Evolutionary conservation across 495 filamentous ascomycete genomes (phyloP).

Genomic region (Corynascus novoguineensis): DNA sequence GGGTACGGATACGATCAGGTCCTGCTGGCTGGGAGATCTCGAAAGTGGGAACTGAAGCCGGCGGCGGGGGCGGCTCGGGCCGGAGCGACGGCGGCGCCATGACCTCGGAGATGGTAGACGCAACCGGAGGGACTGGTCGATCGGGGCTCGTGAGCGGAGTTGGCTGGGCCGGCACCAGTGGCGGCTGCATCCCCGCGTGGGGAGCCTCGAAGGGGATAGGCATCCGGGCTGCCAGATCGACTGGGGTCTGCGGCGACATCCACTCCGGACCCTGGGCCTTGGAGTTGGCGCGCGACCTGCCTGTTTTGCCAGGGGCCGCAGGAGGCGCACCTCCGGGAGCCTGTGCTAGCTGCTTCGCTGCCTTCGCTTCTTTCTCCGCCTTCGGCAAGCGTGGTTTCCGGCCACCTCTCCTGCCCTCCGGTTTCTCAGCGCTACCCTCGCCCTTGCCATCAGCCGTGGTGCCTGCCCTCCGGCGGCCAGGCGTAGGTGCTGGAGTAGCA

Average conservation of each 20-base stretch:
- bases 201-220: conserved; percentile 36
- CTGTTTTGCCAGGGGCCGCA: conserved; percentile 29
- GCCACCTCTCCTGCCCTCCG: conserved; percentile 40
- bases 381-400: conserved; percentile 43
- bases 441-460: conserved; percentile 32
- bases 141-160: conserved; percentile 36
- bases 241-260: conserved; percentile 30
- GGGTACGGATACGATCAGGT: conserved; percentile 44
- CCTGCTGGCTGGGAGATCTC: conserved; percentile 36
- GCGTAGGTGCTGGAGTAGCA: conserved; percentile 44
- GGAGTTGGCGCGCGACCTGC: conserved; percentile 44
- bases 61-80: conserved; percentile 42
- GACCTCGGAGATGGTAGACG: conserved; percentile 39
- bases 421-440: conserved; percentile 52
- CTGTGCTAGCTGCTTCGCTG: conserved; percentile 27
- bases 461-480: conserved; percentile 48
- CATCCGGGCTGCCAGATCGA: conserved; percentile 25
- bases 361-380: conserved; percentile 35
- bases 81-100: conserved; percentile 47
- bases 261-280: conserved; percentile 38
- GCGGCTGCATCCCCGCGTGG: conserved; percentile 35
- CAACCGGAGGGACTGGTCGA: conserved; percentile 27
- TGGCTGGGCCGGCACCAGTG: conserved; percentile 31
- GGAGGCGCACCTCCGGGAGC: conserved; percentile 41
- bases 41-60: conserved; percentile 33